These are phyloP conservation scores for Psidium guajava DNA, from an alignment of 345 rosid genomes.

Conservation along the genomic window DNA sequence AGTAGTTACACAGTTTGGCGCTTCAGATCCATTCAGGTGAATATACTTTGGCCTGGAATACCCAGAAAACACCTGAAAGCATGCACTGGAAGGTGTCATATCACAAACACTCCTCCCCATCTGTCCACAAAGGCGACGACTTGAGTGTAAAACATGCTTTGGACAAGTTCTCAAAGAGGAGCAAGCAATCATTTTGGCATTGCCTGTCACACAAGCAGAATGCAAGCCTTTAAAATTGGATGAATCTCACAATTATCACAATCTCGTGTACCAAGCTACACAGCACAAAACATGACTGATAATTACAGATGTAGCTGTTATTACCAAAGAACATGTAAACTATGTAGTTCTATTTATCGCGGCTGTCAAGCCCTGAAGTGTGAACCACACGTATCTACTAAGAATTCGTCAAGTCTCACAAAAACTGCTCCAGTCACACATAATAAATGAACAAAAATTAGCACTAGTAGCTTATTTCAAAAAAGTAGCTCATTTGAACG, in stretches of 20 bases:
- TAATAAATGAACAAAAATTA: not conserved
- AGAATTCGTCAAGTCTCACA: not conserved
- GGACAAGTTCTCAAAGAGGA: conserved; percentile 42
- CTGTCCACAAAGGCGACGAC: conserved; percentile 15
- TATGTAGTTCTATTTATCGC: not conserved
- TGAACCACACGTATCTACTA: not conserved
- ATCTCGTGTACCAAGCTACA: not conserved
- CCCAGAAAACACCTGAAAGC: conserved; percentile 17
- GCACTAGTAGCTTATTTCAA: not conserved
- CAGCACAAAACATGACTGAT: not conserved
- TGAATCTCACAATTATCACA: not conserved
- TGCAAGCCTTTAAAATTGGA: not conserved
- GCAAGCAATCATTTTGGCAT: conserved; percentile 40
- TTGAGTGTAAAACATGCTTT: conserved; percentile 34
- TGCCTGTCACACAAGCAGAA: conserved; percentile 18
- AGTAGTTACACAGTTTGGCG: conserved; percentile 19
- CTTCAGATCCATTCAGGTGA: conserved; percentile 29
- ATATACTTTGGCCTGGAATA: conserved; percentile 15
- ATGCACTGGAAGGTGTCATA: conserved; percentile 28
- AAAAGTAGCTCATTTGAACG: not conserved
- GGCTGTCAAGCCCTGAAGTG: not conserved
- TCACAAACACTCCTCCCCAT: conserved; percentile 26
- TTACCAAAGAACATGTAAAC: not conserved
- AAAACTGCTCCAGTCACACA: not conserved
- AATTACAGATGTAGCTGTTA: not conserved